These are phyloP conservation scores for Pyrenochaeta sp. DNA, from an alignment of 2,329 filamentous ascomycete genomes.

Conservation along the genomic window DNA sequence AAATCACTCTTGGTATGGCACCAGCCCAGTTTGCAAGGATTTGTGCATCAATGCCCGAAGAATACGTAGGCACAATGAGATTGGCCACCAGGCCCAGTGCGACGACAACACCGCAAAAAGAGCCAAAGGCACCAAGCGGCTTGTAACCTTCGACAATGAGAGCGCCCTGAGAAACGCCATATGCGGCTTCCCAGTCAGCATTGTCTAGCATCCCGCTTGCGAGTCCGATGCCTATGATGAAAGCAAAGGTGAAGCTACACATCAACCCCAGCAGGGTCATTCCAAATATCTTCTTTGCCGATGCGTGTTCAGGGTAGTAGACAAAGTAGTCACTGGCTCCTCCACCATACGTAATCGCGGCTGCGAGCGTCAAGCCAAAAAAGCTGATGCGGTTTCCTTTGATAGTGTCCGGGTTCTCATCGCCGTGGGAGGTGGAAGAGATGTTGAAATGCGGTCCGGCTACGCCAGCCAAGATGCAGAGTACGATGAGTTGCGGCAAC, in stretches of 20 bases:
- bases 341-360: conserved; percentile 69
- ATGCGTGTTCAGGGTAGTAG: conserved; percentile 66
- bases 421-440: conserved; percentile 58
- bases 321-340: conserved; percentile 73
- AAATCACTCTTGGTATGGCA: conserved; percentile 67
- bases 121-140: conserved; percentile 68
- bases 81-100: conserved; percentile 72
- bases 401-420: conserved; percentile 56
- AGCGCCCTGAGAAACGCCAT: conserved; percentile 66
- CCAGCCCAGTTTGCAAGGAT: conserved; percentile 67
- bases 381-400: conserved; percentile 69
- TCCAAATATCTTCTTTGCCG: conserved; percentile 61
- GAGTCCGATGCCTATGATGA: conserved; percentile 68
- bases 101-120: conserved; percentile 70
- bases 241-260: conserved; percentile 66
- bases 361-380: conserved; percentile 72
- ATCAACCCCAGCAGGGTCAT: conserved; percentile 65
- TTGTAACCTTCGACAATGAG: conserved; percentile 69
- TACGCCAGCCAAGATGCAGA: conserved; percentile 68
- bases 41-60: conserved; percentile 72
- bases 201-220: conserved; percentile 63
- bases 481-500: conserved; percentile 67
- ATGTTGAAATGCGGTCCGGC: conserved; percentile 68
- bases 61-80: conserved; percentile 68
- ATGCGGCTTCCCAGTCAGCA: conserved; percentile 64